Percentiles rank a stretch among this genome's conserved stretches.
Conservation (phyloP, 345 rosid species). For the Salix brachista region DNA sequence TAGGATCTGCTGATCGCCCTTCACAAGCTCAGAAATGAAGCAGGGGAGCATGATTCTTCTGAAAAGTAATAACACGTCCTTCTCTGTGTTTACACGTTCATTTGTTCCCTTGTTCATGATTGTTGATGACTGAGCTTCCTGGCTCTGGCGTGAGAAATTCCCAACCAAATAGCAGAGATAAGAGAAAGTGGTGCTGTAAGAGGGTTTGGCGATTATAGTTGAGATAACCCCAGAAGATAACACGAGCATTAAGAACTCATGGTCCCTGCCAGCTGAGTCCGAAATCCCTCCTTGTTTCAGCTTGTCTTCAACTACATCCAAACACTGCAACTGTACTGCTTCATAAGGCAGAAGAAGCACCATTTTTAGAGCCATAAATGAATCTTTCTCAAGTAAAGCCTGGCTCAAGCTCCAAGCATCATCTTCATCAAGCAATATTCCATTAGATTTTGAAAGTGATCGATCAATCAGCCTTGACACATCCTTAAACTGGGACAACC, state of each 20-base stretch:
- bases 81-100: conserved; percentile 18
- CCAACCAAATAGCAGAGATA: conserved; percentile 70
- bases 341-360: conserved; percentile 72
- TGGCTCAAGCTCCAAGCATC: conserved; percentile 48
- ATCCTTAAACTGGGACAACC: conserved; percentile 33
- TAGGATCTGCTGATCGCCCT: conserved; percentile 60
- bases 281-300: conserved; percentile 59
- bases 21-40: conserved; percentile 67
- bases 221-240: conserved; percentile 60
- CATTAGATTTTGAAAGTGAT: conserved; percentile 48
- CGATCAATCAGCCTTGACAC: conserved; percentile 56
- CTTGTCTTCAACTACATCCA: conserved; percentile 53
- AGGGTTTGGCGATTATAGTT: conserved; percentile 39
- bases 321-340: conserved; percentile 43
- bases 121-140: conserved; percentile 44
- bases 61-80: conserved; percentile 32
- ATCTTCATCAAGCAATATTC: conserved; percentile 52
- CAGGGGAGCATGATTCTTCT: conserved; percentile 59
- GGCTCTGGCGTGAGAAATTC: conserved; percentile 56
- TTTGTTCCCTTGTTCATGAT: conserved; percentile 18
- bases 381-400: conserved; percentile 32
- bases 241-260: conserved; percentile 53
- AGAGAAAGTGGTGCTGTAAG: conserved; percentile 49
- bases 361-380: conserved; percentile 52
- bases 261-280: conserved; percentile 39